Percentiles rank a stretch among this genome's conserved stretches.
These are phyloP conservation scores for peach (Prunus persica) DNA, from an alignment of 306 rosid genomes.

Conservation along the genomic window Prunus_persica_NCBIv2 NC_034009.1:30352501-30353000, in stretches of 20 bases:
- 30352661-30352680: constrained; percentile 73
- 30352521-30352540: background rate
- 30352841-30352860: constrained; percentile 70
- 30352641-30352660: constrained; percentile 68
- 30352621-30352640: constrained; percentile 74
- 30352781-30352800: constrained; percentile 75
- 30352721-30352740: constrained; percentile 23
- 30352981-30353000: constrained; percentile 86
- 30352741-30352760: constrained; percentile 78
- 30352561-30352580: constrained; percentile 58
- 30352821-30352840: constrained; percentile 78
- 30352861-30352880: background rate
- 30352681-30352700: constrained; percentile 14
- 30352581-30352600: constrained; percentile 66
- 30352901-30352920: background rate
- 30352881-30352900: constrained; percentile 3
- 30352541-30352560: background rate
- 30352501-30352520: background rate
- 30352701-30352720: background rate
- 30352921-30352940: background rate
- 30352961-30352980: constrained; percentile 98
- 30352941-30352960: constrained; percentile 46
- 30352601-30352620: constrained; percentile 86
- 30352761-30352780: constrained; percentile 83
- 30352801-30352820: constrained; percentile 92